Conservation (phyloP, 495 filamentous ascomycete species). For the Penicillium turbatum region DNA sequence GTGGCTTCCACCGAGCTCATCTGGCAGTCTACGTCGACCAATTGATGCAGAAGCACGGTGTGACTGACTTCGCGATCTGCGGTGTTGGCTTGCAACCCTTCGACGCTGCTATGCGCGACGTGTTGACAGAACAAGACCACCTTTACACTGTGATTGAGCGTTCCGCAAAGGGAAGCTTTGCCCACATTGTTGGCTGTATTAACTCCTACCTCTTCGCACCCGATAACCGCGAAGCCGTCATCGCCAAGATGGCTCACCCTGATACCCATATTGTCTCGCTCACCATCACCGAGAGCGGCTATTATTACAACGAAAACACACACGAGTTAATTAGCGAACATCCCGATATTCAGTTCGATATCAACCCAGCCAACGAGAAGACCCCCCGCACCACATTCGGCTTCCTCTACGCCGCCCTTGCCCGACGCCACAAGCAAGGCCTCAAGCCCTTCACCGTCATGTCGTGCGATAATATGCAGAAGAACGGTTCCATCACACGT, state of each 20-base stretch:
- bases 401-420: constrained; percentile 46
- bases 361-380: constrained; percentile 38
- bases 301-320: constrained; percentile 51
- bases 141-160: constrained; percentile 49
- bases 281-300: constrained; percentile 50
- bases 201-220: constrained; percentile 48
- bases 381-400: constrained; percentile 43
- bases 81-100: constrained; percentile 46
- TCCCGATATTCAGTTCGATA: constrained; percentile 46
- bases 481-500: constrained; percentile 47
- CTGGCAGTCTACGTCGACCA: constrained; percentile 46
- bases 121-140: constrained; percentile 40
- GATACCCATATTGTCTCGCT: constrained; percentile 50
- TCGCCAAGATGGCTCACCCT: constrained; percentile 48
- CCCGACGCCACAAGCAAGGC: constrained; percentile 35
- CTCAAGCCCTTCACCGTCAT: constrained; percentile 47
- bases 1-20: constrained; percentile 48
- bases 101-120: constrained; percentile 44
- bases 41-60: constrained; percentile 43
- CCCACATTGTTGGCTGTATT: constrained; percentile 46
- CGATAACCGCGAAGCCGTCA: constrained; percentile 43
- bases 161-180: constrained; percentile 41
- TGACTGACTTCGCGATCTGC: constrained; percentile 43
- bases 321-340: constrained; percentile 44
- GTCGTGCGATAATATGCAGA: constrained; percentile 52